Percentiles rank a stretch among this genome's conserved stretches.
These are phyloP conservation scores for Myrmaecium sp. DNA, from an alignment of 2,329 filamentous ascomycete genomes.

Conservation along the genomic window DNA sequence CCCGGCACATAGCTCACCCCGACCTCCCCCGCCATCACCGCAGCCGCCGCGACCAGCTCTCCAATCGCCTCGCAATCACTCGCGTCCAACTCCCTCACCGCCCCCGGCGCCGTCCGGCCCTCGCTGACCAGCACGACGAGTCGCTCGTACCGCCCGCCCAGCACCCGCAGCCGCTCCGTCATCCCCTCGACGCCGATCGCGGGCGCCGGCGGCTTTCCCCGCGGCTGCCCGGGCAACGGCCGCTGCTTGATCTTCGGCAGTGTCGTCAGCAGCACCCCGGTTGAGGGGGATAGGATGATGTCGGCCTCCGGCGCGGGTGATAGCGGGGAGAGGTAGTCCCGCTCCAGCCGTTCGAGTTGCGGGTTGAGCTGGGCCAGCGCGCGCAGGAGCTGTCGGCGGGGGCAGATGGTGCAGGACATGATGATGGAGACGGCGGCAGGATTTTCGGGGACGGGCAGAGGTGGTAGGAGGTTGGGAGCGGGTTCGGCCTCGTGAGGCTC, in stretches of 20 bases:
- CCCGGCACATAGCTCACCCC: conserved; percentile 22
- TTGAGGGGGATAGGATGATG: conserved; percentile 50
- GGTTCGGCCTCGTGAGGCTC: conserved; percentile 1
- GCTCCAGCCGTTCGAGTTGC: conserved; percentile 40
- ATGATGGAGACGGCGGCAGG: conserved; percentile 27
- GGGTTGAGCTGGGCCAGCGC: conserved; percentile 30
- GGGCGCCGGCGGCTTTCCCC: conserved; percentile 6
- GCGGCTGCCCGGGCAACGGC: conserved; percentile 43
- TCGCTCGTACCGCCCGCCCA: conserved; percentile 45
- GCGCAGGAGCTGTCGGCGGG: conserved; percentile 29
- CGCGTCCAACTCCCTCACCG: conserved; percentile 8
- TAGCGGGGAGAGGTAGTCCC: conserved; percentile 29
- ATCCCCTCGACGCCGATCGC: conserved; percentile 27
- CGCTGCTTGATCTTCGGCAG: conserved; percentile 57
- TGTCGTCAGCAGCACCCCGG: conserved; percentile 53
- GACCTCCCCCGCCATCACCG: conserved; percentile 21
- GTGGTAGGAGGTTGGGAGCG: conserved; percentile 4
- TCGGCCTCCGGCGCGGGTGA: conserved; percentile 43
- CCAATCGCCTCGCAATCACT: conserved; percentile 28
- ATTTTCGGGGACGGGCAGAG: conserved; percentile 5
- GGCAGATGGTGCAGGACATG: conserved; percentile 31
- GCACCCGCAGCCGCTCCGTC: conserved; percentile 35
- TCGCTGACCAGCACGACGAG: conserved; percentile 51
- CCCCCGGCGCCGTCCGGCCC: conserved; percentile 5
- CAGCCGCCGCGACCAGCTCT: conserved; percentile 34